Base-by-base conservation (phyloP, 2,329 filamentous ascomycete species). In the Lecanoromycetidae sp. region DNA sequence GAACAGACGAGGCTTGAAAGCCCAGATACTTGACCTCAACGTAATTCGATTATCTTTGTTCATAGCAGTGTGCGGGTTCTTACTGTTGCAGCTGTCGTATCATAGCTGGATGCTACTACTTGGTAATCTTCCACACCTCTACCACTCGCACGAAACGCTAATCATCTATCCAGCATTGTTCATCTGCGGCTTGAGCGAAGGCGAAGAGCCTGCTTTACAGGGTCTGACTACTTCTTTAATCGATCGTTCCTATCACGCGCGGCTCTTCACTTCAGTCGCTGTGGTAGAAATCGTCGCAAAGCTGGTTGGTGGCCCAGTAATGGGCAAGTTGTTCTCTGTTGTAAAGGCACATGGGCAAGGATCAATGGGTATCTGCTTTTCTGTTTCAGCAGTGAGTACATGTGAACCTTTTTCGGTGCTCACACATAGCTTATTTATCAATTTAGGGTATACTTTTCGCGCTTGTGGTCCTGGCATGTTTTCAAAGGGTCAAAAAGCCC, bases 211-310 rank as follows among this genome's bases (percentile, higher is more conserved):
- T 4, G 36, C 50, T 15, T 34, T 50, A 5, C 46, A 52, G 36
- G 43, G 42, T 13, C 50, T 50, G 10, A 34, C 50, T n/a, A 52
- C 46, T 10, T 47, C 37, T 15, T 33, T 50, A 20, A 47, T 52
- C 9, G 47, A 46, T 4, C 32, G 27, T 15, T 15, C 38, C 2
- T 37, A 44, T 15, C 50, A 50, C 15, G 50, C 47, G 10, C 25
- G 50, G 22, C 27, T 50, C 7, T 50, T 52, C 29, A 52, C 47
- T 19, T 46, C 47, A 10, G 39, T 50, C 10, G 47, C 50, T 7
- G 50, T 52, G n/a, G 26, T 52, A 3, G 50, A 52, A 23, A 50
- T 45, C 8, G 23, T 50, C 12, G 50, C 47, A 13, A 49, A 52
- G 35, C 39, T 50, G 15, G 13, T 49, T 3, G 47, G 50, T 12